phyloP scores from a whole-genome alignment of 2,329 filamentous ascomycete genomes.

The Emydomyces testavorans region DNA sequence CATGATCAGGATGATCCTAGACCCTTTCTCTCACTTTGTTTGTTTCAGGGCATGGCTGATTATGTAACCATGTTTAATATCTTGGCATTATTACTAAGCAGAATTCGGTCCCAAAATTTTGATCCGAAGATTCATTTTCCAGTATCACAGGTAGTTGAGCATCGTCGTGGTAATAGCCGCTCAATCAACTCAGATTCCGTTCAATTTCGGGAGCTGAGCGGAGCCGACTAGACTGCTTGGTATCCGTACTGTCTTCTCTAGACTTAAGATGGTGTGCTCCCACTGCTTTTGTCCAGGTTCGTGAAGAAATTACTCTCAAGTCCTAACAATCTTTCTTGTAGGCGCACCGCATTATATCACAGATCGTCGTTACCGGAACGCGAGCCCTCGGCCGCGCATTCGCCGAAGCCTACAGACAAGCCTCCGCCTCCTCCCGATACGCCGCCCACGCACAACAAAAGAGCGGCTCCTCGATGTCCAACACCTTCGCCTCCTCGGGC shows the following conservation, averaged over 20 bases:
- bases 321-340: conserved; percentile 27
- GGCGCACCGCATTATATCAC: conserved; percentile 90
- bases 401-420: conserved; percentile 89
- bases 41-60: too few species aligned
- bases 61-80: too few species aligned
- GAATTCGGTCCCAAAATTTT: neutral
- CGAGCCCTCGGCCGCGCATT: conserved; percentile 91
- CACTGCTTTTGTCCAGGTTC: neutral
- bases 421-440: conserved; percentile 74
- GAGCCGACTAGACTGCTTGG: neutral
- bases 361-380: conserved; percentile 80
- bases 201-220: neutral
- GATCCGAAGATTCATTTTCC: conserved; percentile 2
- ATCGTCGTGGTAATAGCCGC: neutral
- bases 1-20: too few species aligned
- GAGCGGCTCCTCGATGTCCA: conserved; percentile 38
- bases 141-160: neutral
- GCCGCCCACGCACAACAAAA: conserved; percentile 61
- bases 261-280: conserved; percentile 2
- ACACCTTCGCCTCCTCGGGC: conserved; percentile 53
- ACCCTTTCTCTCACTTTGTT: too few species aligned
- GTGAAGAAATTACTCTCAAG: neutral
- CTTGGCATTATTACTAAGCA: neutral
- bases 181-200: neutral
- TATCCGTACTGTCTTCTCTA: neutral